A percentile compares a stretch with the other conserved stretches of the same genome.
Evolutionary conservation across 768 basidiomycete genomes (phyloP).

Genomic region (Asterophora lycoperdoides): DNA sequence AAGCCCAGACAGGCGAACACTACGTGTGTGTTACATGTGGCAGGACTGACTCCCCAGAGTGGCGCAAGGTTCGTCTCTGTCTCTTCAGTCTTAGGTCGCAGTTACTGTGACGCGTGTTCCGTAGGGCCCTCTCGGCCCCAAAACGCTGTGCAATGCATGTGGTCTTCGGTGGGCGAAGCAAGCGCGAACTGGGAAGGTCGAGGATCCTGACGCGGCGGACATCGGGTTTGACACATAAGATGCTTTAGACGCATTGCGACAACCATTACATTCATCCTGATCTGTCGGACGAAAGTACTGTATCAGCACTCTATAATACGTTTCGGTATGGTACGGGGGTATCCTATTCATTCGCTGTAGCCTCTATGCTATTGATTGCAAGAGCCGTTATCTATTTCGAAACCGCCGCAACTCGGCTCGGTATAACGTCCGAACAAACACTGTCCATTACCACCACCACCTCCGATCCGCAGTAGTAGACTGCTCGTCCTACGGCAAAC

Average conservation of each 20-base stretch:
- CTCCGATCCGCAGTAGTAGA: slow-evolving; percentile 62
- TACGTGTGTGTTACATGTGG: slow-evolving; percentile 92
- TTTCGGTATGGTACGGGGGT: too few species aligned
- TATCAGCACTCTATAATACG: too few species aligned
- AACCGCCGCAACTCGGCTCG: too few species aligned
- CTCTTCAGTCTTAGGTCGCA: background rate
- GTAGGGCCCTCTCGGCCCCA: slow-evolving; percentile 90
- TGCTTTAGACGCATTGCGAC: background rate
- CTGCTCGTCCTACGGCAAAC: slow-evolving; percentile 72
- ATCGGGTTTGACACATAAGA: background rate
- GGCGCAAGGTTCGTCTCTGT: slow-evolving; percentile 67
- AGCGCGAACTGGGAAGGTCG: slow-evolving; percentile 31
- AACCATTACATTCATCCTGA: too few species aligned
- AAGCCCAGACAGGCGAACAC: slow-evolving; percentile 51
- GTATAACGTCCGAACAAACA: background rate
- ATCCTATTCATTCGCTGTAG: too few species aligned
- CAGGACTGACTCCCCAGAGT: slow-evolving; percentile 93
- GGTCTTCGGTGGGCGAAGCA: slow-evolving; percentile 91
- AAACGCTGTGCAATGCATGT: slow-evolving; percentile 97
- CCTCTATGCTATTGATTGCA: too few species aligned
- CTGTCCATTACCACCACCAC: background rate
- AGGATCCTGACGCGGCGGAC: slow-evolving; percentile 21
- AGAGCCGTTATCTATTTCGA: too few species aligned
- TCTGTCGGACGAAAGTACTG: background rate
- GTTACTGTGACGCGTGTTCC: slow-evolving; percentile 6